Conservation (phyloP, 306 rosid genomes). For the Castanea crenata region DNA sequence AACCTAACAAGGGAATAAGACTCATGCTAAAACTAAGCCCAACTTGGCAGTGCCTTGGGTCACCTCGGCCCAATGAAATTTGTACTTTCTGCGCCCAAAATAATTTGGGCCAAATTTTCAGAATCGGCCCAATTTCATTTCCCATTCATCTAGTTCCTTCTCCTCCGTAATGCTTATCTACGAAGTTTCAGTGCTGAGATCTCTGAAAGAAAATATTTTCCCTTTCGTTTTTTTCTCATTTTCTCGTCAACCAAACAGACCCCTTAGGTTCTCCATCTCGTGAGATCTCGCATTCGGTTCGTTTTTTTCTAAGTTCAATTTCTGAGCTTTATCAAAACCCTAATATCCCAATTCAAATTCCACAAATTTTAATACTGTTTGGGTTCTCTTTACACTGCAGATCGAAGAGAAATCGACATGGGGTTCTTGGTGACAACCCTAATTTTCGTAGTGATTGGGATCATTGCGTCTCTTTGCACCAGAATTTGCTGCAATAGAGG, state of each 20-base stretch:
- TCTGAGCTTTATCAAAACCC: neutral
- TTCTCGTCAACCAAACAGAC: conserved; percentile 27
- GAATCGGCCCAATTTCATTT: neutral
- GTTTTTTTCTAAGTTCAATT: neutral
- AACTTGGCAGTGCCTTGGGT: too few relatives aligned
- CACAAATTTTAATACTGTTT: conserved; percentile 2
- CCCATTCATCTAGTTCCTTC: neutral
- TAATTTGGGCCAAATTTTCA: neutral
- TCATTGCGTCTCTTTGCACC: conserved; percentile 70
- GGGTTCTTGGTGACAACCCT: conserved; percentile 78
- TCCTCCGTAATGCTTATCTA: neutral
- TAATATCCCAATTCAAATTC: neutral
- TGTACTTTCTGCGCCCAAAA: neutral
- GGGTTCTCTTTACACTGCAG: conserved; percentile 32
- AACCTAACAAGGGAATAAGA: too few relatives aligned
- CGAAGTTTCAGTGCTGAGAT: neutral
- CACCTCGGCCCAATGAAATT: too few relatives aligned
- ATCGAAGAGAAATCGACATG: conserved; percentile 59
- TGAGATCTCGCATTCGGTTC: neutral
- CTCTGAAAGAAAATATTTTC: neutral
- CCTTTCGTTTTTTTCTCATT: neutral
- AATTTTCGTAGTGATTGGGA: conserved; percentile 65
- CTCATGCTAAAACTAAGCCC: too few relatives aligned
- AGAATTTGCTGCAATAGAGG: conserved; percentile 83
- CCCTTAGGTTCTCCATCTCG: neutral